Conservation (phyloP, 1,139 yeast genomes). For the Zhuliangozyma parablackwelliae region DNA sequence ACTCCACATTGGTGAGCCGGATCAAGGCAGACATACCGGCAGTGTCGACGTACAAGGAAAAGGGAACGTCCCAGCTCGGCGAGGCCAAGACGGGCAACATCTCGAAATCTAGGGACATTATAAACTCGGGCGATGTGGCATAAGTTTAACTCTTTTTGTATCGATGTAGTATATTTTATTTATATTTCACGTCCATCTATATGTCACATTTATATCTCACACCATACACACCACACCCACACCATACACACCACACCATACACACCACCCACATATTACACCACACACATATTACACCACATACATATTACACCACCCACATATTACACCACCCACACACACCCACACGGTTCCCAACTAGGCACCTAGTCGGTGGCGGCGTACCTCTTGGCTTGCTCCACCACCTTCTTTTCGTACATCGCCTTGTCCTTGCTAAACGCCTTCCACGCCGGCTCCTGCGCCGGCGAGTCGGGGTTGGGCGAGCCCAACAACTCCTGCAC, state of each 20-base stretch:
- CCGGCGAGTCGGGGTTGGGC: slow-evolving; percentile 95
- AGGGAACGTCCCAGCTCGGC: slow-evolving; percentile 81
- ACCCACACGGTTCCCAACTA: too few relatives aligned
- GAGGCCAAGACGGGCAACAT: slow-evolving; percentile 34
- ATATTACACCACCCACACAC: not conserved
- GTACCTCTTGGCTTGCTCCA: slow-evolving; percentile 77
- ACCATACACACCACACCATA: not conserved
- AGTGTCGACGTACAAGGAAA: slow-evolving; percentile 92
- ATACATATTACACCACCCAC: not conserved
- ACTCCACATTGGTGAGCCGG: slow-evolving; percentile 80
- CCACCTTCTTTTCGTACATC: slow-evolving; percentile 70
- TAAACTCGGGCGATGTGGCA: slow-evolving; percentile 23
- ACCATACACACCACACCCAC: not conserved
- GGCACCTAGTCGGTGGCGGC: slow-evolving; percentile 13
- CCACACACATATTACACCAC: not conserved
- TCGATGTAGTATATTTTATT: too few relatives aligned
- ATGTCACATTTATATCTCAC: not conserved
- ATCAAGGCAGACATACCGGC: slow-evolving; percentile 97
- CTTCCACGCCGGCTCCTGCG: slow-evolving; percentile 95
- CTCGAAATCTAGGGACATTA: slow-evolving; percentile 40
- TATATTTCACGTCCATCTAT: too few relatives aligned
- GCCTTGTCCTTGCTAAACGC: slow-evolving; percentile 68
- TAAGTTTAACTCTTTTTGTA: not conserved
- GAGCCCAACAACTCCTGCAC: slow-evolving; percentile 85
- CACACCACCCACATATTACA: not conserved